These are phyloP conservation scores for Globisporangium splendens DNA, from an alignment of 352 stramenopile species.

Conservation along the genomic window DNA sequence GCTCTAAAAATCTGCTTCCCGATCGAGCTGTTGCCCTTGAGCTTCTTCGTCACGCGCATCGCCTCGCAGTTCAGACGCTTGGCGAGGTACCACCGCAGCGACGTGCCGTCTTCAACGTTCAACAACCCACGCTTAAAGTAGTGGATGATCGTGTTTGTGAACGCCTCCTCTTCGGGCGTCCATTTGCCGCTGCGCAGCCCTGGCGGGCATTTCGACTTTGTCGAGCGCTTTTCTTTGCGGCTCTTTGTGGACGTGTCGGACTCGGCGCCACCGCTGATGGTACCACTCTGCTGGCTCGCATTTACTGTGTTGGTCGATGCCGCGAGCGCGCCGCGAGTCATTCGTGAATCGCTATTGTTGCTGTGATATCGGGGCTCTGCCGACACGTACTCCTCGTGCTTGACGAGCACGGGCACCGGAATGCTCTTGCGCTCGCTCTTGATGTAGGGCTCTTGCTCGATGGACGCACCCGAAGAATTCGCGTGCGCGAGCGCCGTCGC, in stretches of 20 bases:
- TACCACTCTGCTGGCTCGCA: not conserved
- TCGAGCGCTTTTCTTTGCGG: slow-evolving; percentile 59
- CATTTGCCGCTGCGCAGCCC: slow-evolving; percentile 83
- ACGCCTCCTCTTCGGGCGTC: slow-evolving; percentile 79
- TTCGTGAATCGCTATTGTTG: slow-evolving; percentile 14
- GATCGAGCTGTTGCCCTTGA: slow-evolving; percentile 87
- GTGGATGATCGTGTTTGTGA: slow-evolving; percentile 83
- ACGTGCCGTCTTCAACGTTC: slow-evolving; percentile 79
- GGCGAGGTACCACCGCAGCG: slow-evolving; percentile 79
- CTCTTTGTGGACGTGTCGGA: slow-evolving; percentile 11
- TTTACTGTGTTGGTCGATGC: not conserved
- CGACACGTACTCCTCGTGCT: slow-evolving; percentile 16
- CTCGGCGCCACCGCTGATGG: slow-evolving; percentile 5
- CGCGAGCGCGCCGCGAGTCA: not conserved
- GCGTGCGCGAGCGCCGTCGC: slow-evolving; percentile 8
- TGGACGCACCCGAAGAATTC: too few relatives aligned
- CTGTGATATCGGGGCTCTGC: slow-evolving; percentile 20
- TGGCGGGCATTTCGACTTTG: slow-evolving; percentile 82
- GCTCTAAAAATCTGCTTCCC: slow-evolving; percentile 86
- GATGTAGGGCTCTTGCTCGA: slow-evolving; percentile 15
- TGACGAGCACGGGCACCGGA: slow-evolving; percentile 10
- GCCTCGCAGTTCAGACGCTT: slow-evolving; percentile 85
- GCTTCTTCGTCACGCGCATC: slow-evolving; percentile 88
- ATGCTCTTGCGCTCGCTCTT: slow-evolving; percentile 11
- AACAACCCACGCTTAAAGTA: slow-evolving; percentile 81